These are phyloP conservation scores for Sordaria brevicollis DNA, from an alignment of 495 filamentous ascomycete genomes.

Conservation along the genomic window DNA sequence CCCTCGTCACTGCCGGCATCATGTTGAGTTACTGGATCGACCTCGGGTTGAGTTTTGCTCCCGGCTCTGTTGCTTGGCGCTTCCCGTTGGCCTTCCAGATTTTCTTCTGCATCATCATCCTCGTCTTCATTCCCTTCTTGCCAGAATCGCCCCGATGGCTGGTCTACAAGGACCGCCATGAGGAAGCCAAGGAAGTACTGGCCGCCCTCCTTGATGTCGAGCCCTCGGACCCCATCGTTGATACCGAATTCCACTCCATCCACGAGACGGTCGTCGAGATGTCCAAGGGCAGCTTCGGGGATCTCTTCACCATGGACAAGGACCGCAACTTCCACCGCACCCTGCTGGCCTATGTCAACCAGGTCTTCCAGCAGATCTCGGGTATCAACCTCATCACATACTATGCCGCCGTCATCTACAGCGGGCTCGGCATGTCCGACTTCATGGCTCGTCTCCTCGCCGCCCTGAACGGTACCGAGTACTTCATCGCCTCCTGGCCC, in stretches of 20 bases:
- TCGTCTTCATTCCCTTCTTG: slow-evolving; percentile 45
- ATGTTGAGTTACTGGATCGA: slow-evolving; percentile 69
- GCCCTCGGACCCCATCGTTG: slow-evolving; percentile 42
- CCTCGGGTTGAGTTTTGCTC: slow-evolving; percentile 57
- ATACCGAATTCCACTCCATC: slow-evolving; percentile 59
- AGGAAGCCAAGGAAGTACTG: slow-evolving; percentile 50
- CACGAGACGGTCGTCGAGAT: slow-evolving; percentile 68
- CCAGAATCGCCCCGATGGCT: slow-evolving; percentile 59
- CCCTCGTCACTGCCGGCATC: slow-evolving; percentile 63
- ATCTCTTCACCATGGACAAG: slow-evolving; percentile 62
- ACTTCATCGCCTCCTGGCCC: slow-evolving; percentile 63
- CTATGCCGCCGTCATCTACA: slow-evolving; percentile 58
- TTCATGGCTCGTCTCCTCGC: slow-evolving; percentile 56
- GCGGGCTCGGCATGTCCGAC: slow-evolving; percentile 37
- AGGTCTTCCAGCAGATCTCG: slow-evolving; percentile 8
- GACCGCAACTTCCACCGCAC: slow-evolving; percentile 62
- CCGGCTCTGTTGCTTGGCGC: slow-evolving; percentile 57
- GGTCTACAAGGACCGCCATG: slow-evolving; percentile 36
- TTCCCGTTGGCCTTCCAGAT: slow-evolving; percentile 61
- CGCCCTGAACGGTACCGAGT: slow-evolving; percentile 63
- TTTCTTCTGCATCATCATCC: slow-evolving; percentile 48
- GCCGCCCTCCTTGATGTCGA: slow-evolving; percentile 47
- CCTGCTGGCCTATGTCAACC: slow-evolving; percentile 1
- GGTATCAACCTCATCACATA: slow-evolving; percentile 73
- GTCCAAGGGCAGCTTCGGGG: slow-evolving; percentile 52